Conservation (phyloP, 228 moss, liverwort and hornwort species). For the Sphagnum magellanicum region DNA sequence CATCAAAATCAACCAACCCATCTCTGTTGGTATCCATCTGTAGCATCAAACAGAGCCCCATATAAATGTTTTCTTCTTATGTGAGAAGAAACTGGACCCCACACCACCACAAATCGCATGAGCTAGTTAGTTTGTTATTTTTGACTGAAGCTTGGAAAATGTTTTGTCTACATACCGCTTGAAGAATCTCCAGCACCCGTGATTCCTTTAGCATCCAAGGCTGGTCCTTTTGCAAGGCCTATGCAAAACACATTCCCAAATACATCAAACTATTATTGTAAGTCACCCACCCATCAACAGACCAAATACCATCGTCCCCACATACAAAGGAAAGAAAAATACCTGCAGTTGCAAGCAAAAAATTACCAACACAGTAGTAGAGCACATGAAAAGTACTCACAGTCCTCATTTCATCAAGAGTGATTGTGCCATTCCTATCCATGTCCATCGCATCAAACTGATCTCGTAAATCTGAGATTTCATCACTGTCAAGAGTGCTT, state of each 20-base stretch:
- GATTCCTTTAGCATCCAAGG: conserved; percentile 68
- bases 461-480: conserved; percentile 72
- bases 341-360: no score
- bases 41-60: neutral
- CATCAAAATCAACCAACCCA: conserved; percentile 84
- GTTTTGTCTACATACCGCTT: conserved; percentile 34
- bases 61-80: no score
- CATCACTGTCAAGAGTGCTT: conserved; percentile 68
- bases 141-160: no score
- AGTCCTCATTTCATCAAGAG: conserved; percentile 72
- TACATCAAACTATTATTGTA: conserved; percentile 5
- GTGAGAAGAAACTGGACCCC: no score
- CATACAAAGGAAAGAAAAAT: neutral
- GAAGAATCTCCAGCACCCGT: conserved; percentile 67
- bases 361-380: no score
- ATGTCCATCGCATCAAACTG: conserved; percentile 93
- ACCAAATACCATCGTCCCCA: neutral
- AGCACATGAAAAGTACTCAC: conserved; percentile 8
- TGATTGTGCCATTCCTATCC: conserved; percentile 90
- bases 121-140: no score
- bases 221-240: conserved; percentile 66
- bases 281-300: neutral
- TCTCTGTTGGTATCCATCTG: conserved; percentile 96
- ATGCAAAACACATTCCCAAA: conserved; percentile 2
- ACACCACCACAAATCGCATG: no score